Conservation (phyloP, 2,329 filamentous ascomycete species). For the Talaromyces funiculosus region DNA sequence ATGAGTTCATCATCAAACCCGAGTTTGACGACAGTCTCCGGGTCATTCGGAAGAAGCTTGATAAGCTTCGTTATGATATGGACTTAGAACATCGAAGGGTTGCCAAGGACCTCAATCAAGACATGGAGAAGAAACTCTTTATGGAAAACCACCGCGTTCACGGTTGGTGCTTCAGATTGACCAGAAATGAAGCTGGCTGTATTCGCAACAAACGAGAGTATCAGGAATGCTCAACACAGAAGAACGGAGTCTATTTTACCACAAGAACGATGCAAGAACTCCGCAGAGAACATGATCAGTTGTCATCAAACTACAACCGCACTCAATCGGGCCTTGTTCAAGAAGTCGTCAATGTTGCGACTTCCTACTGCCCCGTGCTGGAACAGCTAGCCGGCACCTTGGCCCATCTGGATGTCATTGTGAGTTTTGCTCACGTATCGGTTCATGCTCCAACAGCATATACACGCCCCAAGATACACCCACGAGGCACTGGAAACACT, state of each 20-base stretch:
- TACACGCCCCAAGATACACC: constrained; percentile 82
- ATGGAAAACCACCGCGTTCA: constrained; percentile 94
- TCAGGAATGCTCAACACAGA: constrained; percentile 94
- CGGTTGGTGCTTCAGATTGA: constrained; percentile 93
- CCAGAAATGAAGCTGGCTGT: constrained; percentile 80
- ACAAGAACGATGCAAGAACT: constrained; percentile 73
- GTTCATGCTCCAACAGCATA: constrained; percentile 91
- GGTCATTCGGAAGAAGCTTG: constrained; percentile 85
- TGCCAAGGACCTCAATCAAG: constrained; percentile 76
- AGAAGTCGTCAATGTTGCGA: constrained; percentile 87
- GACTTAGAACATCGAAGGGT: constrained; percentile 71
- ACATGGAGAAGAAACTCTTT: constrained; percentile 97
- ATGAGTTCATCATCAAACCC: constrained; percentile 98
- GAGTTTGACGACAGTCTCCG: constrained; percentile 89
- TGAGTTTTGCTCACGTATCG: constrained; percentile 87
- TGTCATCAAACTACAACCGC: constrained; percentile 89
- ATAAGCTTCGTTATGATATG: constrained; percentile 77
- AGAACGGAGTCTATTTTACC: constrained; percentile 98
- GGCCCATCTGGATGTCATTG: constrained; percentile 89
- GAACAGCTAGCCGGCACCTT: constrained; percentile 84
- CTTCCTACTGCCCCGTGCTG: constrained; percentile 89
- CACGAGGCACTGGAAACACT: constrained; percentile 80
- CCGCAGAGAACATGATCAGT: constrained; percentile 86
- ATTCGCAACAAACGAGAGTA: constrained; percentile 89
- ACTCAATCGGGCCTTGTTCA: constrained; percentile 86